phyloP scores from a whole-genome alignment of 2,329 filamentous ascomycete genomes.

The Leptoxyphium fumago region DNA sequence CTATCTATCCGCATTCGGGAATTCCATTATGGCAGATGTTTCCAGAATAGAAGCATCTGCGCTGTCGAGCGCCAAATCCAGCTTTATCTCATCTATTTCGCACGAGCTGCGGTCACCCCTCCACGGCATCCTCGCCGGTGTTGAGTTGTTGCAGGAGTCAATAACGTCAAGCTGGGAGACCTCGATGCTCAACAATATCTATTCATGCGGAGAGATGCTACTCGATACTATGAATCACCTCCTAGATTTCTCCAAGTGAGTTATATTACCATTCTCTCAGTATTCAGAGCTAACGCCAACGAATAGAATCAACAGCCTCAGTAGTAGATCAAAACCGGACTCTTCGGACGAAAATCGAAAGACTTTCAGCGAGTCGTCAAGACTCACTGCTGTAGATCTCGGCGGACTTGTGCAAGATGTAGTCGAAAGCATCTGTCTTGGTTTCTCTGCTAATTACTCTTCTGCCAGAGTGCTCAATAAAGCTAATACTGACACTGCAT shows the following conservation, averaged over 20 bases:
- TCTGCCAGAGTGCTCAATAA: not conserved
- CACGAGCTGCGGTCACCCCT: conserved; percentile 37
- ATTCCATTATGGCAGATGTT: conserved; percentile 28
- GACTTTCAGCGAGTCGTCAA: not conserved
- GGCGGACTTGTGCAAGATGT: not conserved
- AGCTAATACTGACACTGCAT: not conserved
- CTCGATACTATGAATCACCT: conserved; percentile 18
- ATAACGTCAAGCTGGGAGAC: conserved; percentile 21
- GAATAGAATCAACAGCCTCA: not conserved
- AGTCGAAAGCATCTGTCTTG: not conserved
- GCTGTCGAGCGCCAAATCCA: conserved; percentile 34
- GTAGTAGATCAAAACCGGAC: not conserved
- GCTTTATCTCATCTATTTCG: conserved; percentile 37
- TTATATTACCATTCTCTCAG: conserved; percentile 11
- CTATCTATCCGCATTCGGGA: conserved; percentile 26
- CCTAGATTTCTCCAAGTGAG: conserved; percentile 13
- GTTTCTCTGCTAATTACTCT: not conserved
- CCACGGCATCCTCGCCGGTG: conserved; percentile 33
- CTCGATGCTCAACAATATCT: conserved; percentile 30
- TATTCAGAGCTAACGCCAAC: not conserved
- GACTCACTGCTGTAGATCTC: not conserved
- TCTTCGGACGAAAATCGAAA: not conserved
- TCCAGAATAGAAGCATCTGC: conserved; percentile 24
- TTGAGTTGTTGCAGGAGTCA: conserved; percentile 32
- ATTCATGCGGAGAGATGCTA: conserved; percentile 32